These are phyloP conservation scores for Apodospora peruviana DNA, from an alignment of 495 filamentous ascomycete species.

Conservation along the genomic window DNA sequence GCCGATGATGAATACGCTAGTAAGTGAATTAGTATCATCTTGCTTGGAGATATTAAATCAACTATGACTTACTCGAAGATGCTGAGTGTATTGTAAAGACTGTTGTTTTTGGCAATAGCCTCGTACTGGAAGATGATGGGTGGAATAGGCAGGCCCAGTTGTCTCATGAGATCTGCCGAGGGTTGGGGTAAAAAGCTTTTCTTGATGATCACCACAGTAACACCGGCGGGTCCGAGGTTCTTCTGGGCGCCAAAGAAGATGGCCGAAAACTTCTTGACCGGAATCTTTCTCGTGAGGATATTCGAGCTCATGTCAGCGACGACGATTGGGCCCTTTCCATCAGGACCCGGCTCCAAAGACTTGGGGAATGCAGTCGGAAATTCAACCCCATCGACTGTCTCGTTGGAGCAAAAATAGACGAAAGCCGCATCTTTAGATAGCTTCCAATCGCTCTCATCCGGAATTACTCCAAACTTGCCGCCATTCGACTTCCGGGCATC, in stretches of 20 bases:
- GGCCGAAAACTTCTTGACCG: conserved; percentile 65
- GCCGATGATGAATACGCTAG: conserved; percentile 75
- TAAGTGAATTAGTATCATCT: conserved; percentile 1
- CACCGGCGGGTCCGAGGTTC: conserved; percentile 79
- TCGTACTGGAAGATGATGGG: conserved; percentile 77
- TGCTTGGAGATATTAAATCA: neutral
- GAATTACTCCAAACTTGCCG: conserved; percentile 87
- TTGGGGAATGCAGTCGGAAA: conserved; percentile 74
- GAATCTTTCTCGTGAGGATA: conserved; percentile 56
- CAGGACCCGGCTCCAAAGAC: conserved; percentile 48
- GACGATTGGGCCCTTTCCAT: conserved; percentile 59
- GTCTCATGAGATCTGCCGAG: conserved; percentile 58
- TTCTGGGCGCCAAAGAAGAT: conserved; percentile 87
- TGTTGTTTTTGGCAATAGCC: conserved; percentile 78
- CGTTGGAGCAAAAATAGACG: conserved; percentile 91
- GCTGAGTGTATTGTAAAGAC: conserved; percentile 88
- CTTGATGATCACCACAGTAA: conserved; percentile 76
- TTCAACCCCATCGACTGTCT: conserved; percentile 94
- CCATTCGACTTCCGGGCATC: conserved; percentile 64
- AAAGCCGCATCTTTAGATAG: conserved; percentile 69
- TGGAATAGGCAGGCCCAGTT: conserved; percentile 70
- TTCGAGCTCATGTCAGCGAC: conserved; percentile 87
- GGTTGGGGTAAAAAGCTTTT: conserved; percentile 68
- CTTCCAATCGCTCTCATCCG: conserved; percentile 69
- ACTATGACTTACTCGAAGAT: conserved; percentile 67